Conservation (phyloP, 2,329 filamentous ascomycete species). For the Ophiognomonia clavigignenti-juglandacearum region DNA sequence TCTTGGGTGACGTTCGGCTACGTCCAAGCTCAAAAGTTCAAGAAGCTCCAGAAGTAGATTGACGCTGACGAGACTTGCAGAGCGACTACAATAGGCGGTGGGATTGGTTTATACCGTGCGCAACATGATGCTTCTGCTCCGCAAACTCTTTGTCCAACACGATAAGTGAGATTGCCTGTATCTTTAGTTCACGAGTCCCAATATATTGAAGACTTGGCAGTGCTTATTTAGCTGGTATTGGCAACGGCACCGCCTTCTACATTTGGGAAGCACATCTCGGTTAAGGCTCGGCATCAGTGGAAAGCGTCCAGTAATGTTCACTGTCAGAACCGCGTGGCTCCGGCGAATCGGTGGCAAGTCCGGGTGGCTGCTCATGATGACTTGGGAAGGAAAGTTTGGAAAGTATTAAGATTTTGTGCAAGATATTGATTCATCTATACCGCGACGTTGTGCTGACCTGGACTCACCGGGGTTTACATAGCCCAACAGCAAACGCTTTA, state of each 20-base stretch:
- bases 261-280: background rate
- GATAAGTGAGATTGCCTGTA: background rate
- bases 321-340: too few relatives aligned
- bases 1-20: background rate
- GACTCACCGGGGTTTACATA: too few relatives aligned
- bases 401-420: too few relatives aligned
- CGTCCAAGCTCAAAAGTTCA: background rate
- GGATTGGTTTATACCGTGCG: background rate
- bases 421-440: too few relatives aligned
- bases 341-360: too few relatives aligned
- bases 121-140: background rate
- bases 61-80: background rate
- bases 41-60: too few relatives aligned
- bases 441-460: too few relatives aligned
- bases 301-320: too few relatives aligned
- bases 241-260: background rate
- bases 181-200: background rate
- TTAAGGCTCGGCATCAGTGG: slow-evolving; percentile 1
- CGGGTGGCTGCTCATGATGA: too few relatives aligned
- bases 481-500: too few relatives aligned
- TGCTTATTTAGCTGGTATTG: background rate
- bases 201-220: background rate
- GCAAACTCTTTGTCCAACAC: background rate
- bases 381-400: too few relatives aligned
- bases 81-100: background rate